Conservation (phyloP, 2,329 filamentous ascomycete species). For the Penicillium sp. region DNA sequence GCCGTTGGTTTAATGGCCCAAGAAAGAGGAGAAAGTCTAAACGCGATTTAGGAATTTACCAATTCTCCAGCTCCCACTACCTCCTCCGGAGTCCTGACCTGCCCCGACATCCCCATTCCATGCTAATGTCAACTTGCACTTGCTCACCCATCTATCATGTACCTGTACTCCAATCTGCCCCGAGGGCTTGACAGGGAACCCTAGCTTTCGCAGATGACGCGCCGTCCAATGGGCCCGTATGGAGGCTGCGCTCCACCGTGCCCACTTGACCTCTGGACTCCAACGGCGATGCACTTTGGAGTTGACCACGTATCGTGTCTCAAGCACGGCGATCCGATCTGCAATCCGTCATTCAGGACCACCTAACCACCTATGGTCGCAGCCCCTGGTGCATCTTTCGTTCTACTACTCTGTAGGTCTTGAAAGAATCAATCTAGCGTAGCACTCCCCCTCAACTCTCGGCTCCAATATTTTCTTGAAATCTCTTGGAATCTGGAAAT, state of each 20-base stretch:
- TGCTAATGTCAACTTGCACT: not conserved
- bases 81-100: not conserved
- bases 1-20: not conserved
- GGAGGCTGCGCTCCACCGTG: conserved; percentile 11
- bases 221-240: conserved; percentile 13
- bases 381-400: conserved; percentile 19
- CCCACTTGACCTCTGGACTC: conserved; percentile 12
- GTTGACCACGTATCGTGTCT: conserved; percentile 28
- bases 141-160: not conserved
- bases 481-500: not conserved
- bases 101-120: not conserved
- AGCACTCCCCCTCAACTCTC: not conserved
- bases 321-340: conserved; percentile 32
- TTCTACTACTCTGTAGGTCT: conserved; percentile 13
- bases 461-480: not conserved
- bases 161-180: conserved; percentile 1
- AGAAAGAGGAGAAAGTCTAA: conserved; percentile 2
- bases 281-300: conserved; percentile 25
- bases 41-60: conserved; percentile 1
- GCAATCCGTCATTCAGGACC: conserved; percentile 30
- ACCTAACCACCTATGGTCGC: conserved; percentile 18
- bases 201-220: conserved; percentile 6
- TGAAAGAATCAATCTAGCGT: not conserved
- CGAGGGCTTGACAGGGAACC: conserved; percentile 15
- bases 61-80: not conserved